A percentile compares a stretch with the other conserved stretches of the same genome.
These are phyloP conservation scores for Apiospora rasikravindrae DNA, from an alignment of 2,329 filamentous ascomycete genomes.

Conservation along the genomic window DNA sequence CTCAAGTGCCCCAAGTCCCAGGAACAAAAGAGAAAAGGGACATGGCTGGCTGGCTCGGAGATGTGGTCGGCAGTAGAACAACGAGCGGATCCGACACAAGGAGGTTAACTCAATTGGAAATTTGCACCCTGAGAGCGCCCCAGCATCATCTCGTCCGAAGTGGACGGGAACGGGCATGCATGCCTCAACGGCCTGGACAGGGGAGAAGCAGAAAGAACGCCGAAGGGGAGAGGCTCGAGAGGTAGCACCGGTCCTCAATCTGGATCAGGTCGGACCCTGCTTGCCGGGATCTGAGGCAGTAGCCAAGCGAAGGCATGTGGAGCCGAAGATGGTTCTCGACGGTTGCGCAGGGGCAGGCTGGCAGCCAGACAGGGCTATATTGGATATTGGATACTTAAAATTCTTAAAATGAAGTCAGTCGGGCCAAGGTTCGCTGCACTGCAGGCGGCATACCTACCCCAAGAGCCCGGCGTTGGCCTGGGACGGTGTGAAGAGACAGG, in stretches of 20 bases:
- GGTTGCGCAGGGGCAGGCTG: not conserved
- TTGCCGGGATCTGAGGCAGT: not conserved
- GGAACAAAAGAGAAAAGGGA: not conserved
- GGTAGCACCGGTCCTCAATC: conserved; percentile 4
- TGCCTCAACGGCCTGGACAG: not conserved
- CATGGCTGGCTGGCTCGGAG: not conserved
- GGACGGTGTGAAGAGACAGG: not conserved
- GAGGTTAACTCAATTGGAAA: conserved; percentile 6
- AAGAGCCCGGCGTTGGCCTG: not conserved
- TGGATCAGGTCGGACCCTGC: not conserved
- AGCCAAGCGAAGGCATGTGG: not conserved
- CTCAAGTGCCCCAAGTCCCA: not conserved
- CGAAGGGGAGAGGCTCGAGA: not conserved
- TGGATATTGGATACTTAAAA: not conserved
- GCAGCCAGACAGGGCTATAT: not conserved
- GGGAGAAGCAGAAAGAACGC: not conserved
- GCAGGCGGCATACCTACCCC: not conserved
- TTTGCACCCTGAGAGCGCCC: not conserved
- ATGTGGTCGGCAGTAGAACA: not conserved
- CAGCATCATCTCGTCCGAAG: conserved; percentile 4
- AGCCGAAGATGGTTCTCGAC: conserved; percentile 2
- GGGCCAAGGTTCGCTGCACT: not conserved
- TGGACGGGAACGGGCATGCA: not conserved
- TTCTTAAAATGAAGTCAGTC: not conserved
- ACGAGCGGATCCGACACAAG: not conserved